Base-by-base conservation (phyloP, 768 basidiomycete genomes). In the Ramaria sp. region DNA sequence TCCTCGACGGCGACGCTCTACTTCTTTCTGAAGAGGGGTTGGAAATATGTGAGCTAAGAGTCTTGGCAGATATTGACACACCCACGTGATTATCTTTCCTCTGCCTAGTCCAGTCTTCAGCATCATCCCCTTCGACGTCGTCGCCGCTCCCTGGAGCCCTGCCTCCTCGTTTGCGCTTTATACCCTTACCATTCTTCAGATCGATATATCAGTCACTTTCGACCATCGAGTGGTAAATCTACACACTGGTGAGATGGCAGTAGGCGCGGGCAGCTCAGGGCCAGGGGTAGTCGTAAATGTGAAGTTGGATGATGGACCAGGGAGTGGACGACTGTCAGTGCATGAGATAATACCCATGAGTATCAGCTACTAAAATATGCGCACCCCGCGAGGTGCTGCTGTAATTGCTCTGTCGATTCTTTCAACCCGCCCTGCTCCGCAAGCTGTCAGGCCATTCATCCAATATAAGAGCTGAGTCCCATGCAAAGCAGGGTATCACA, bases 1-100 rank as follows among this genome's bases (percentile, higher is more conserved):
- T 17, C 93, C 93, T 48, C 95, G 78, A 53, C 95, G 85, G 38
- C 91, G 82, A 53, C 95, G 87, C 69, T 99, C 95, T 12, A 98
- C 93, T 73, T 97, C 93, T 90, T 97, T 97, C 94, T 97, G 72
- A 52, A 61, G 41, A 24, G 41, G 51, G 17, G 17, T 11, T 33
- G 33, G 52, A 33, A 6, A 10, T 41, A 19, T 15, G 62, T 2
- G 46, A 64, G 64, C 9, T 51, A 51, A 19, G 22, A 57, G 17
- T 33, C 41, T 24, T 15, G 33, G 39, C 33, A 19, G n/a, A 43
- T n/a, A 10, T 1, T 19, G 20, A 13, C 41, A 37, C 7, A 73
- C 83, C 33, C 65, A 85, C 87, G 67, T 90, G 88, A 58, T 90
- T 90, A 62, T 89, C 88, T 65, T 89, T 90, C 59, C 88, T 74